Evolutionary conservation across 2,329 filamentous ascomycete genomes (phyloP).

Genomic region (Xylaria sp.): DNA sequence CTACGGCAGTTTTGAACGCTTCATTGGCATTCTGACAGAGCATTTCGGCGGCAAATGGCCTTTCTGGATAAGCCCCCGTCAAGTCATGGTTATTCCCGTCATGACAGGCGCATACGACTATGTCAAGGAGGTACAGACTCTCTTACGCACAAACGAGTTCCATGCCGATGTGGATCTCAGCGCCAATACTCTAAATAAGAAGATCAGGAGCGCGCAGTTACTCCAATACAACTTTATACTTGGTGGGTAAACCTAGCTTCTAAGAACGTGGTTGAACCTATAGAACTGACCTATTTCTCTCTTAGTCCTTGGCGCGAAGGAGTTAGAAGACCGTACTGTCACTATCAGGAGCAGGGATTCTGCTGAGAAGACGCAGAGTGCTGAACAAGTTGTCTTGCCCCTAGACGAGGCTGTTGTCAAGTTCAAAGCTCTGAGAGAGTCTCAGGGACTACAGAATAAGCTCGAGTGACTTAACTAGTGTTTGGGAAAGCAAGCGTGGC

Average conservation of each 20-base stretch:
- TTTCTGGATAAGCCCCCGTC: slow-evolving; percentile 87
- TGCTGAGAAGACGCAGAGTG: slow-evolving; percentile 41
- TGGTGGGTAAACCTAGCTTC: slow-evolving; percentile 59
- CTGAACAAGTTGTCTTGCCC: slow-evolving; percentile 41
- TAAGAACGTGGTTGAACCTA: not conserved
- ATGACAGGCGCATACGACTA: slow-evolving; percentile 78
- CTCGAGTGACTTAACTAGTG: slow-evolving; percentile 26
- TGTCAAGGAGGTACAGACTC: slow-evolving; percentile 75
- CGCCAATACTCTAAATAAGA: slow-evolving; percentile 87
- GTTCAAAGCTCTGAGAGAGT: slow-evolving; percentile 35
- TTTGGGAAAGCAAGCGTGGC: not conserved
- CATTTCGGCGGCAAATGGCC: slow-evolving; percentile 91
- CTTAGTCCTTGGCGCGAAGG: slow-evolving; percentile 44
- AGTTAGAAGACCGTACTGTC: slow-evolving; percentile 43
- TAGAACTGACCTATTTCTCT: slow-evolving; percentile 10
- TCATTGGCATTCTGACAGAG: slow-evolving; percentile 81
- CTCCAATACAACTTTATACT: slow-evolving; percentile 88
- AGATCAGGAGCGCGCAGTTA: slow-evolving; percentile 84
- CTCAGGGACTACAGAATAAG: slow-evolving; percentile 28
- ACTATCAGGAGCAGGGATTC: slow-evolving; percentile 43
- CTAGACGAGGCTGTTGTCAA: slow-evolving; percentile 42
- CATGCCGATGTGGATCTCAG: slow-evolving; percentile 77
- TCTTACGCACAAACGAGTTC: slow-evolving; percentile 74
- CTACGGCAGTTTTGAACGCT: slow-evolving; percentile 72
- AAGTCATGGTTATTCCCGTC: slow-evolving; percentile 81